Conservation (phyloP, 2,329 filamentous ascomycete genomes). For the Diatrype stigma region DNA sequence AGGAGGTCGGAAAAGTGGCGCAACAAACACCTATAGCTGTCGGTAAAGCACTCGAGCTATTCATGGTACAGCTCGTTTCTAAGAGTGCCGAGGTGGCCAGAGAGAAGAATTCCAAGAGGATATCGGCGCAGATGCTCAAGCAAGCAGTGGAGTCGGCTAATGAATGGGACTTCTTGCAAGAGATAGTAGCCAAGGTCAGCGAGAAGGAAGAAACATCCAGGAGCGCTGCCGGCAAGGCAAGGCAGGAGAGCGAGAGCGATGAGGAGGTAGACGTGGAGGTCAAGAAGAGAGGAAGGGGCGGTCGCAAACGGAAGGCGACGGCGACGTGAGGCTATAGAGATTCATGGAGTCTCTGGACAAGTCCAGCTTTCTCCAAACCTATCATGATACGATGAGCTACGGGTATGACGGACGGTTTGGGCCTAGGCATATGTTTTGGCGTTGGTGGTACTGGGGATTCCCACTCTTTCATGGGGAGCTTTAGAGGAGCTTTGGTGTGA, state of each 20-base stretch:
- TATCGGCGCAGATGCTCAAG: constrained; percentile 88
- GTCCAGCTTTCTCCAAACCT: not conserved
- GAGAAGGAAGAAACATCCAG: constrained; percentile 47
- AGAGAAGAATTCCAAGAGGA: constrained; percentile 79
- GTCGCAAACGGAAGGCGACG: constrained; percentile 46
- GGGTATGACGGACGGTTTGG: not conserved
- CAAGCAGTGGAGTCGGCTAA: constrained; percentile 82
- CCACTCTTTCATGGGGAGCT: not conserved
- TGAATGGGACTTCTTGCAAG: constrained; percentile 88
- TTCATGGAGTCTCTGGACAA: not conserved
- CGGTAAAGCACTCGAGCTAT: constrained; percentile 91
- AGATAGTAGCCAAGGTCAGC: constrained; percentile 79
- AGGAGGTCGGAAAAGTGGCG: constrained; percentile 96
- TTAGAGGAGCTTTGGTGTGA: not conserved
- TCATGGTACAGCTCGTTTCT: constrained; percentile 92
- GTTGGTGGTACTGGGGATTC: not conserved
- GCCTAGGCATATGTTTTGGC: not conserved
- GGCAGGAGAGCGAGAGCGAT: constrained; percentile 50
- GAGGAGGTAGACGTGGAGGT: constrained; percentile 41
- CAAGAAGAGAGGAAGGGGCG: constrained; percentile 44
- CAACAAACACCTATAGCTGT: constrained; percentile 97
- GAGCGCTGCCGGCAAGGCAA: constrained; percentile 27
- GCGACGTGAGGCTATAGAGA: constrained; percentile 21
- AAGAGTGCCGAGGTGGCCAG: constrained; percentile 83
- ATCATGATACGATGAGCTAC: constrained; percentile 4